A percentile compares a stretch with the other conserved stretches of the same genome.
phyloP scores from a whole-genome alignment of 148 eudicot genomes.

The Amaranthus cruentus region DNA sequence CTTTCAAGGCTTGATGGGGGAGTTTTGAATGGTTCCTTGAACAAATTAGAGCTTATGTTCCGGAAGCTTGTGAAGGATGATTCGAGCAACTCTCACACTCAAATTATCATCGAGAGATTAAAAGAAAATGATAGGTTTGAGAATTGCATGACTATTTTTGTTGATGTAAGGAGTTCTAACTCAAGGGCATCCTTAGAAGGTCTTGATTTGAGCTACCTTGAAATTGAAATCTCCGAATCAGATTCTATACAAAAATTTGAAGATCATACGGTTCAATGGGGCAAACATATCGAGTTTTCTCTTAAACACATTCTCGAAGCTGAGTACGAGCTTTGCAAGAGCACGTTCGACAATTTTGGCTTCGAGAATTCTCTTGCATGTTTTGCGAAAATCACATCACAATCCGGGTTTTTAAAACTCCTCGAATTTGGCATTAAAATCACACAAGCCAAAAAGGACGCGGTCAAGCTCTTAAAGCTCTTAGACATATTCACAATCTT shows the following conservation, averaged over 20 bases:
- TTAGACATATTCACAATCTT: slow-evolving; percentile 60
- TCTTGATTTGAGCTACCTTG: slow-evolving; percentile 52
- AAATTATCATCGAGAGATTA: slow-evolving; percentile 46
- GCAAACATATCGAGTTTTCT: slow-evolving; percentile 55
- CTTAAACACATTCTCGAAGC: slow-evolving; percentile 42
- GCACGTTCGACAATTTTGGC: slow-evolving; percentile 35
- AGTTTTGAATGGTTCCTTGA: slow-evolving; percentile 37
- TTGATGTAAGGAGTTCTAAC: slow-evolving; percentile 46
- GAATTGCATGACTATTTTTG: slow-evolving; percentile 43
- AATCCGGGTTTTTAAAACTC: slow-evolving; percentile 50
- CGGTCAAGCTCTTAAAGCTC: slow-evolving; percentile 76
- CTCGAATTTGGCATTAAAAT: slow-evolving; percentile 56
- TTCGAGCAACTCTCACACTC: slow-evolving; percentile 35
- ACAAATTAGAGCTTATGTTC: slow-evolving; percentile 47
- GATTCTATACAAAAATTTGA: slow-evolving; percentile 59
- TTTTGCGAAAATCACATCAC: slow-evolving; percentile 47
- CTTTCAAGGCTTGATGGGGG: slow-evolving; percentile 41
- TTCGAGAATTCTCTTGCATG: slow-evolving; percentile 35
- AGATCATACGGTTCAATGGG: slow-evolving; percentile 51
- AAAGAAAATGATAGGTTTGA: slow-evolving; percentile 38
- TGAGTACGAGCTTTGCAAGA: slow-evolving; percentile 51
- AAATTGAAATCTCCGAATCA: slow-evolving; percentile 40
- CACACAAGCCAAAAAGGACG: slow-evolving; percentile 72
- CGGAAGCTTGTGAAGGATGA: slow-evolving; percentile 35
- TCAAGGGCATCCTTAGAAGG: slow-evolving; percentile 40